A percentile compares a stretch with the other conserved stretches of the same genome.
phyloP scores from a whole-genome alignment of 805 yeast species.

The Teunomyces lycoperdinae region DNA sequence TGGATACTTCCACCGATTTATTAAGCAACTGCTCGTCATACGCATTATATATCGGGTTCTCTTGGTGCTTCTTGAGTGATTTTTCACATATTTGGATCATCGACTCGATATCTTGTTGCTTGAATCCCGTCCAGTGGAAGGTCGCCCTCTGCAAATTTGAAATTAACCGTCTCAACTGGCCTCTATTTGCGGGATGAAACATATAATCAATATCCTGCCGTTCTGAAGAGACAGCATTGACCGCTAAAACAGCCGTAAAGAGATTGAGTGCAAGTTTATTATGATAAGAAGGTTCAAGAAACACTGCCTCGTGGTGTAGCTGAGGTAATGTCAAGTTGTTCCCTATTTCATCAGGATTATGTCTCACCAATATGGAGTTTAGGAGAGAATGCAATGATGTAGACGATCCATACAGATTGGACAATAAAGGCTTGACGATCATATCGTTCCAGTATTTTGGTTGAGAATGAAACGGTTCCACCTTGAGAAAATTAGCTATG shows the following conservation, averaged over 20 bases:
- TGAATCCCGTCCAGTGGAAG: conserved; percentile 74
- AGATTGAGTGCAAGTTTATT: conserved; percentile 61
- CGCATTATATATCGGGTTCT: conserved; percentile 24
- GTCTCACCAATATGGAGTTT: conserved; percentile 53
- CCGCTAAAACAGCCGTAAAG: conserved; percentile 64
- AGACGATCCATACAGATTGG: conserved; percentile 38
- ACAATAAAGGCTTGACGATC: conserved; percentile 49
- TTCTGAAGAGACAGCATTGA: conserved; percentile 73
- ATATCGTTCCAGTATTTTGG: conserved; percentile 45
- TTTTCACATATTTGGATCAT: conserved; percentile 48
- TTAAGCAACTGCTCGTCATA: conserved; percentile 42
- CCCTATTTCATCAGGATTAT: conserved; percentile 52
- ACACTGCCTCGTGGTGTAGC: conserved; percentile 55
- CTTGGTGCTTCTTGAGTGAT: conserved; percentile 38
- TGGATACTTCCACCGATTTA: conserved; percentile 45
- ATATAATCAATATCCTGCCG: conserved; percentile 64
- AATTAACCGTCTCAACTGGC: conserved; percentile 53
- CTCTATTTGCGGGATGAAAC: conserved; percentile 61
- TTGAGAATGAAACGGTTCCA: conserved; percentile 56
- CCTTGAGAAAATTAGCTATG: conserved; percentile 50
- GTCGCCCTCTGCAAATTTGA: conserved; percentile 65
- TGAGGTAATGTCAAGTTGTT: conserved; percentile 56
- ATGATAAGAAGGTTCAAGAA: conserved; percentile 59
- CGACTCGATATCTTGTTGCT: conserved; percentile 53
- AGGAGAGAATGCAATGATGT: conserved; percentile 42